Base-by-base conservation (phyloP, 176 grass and related monocot species). In the Luzula sylvatica region DNA sequence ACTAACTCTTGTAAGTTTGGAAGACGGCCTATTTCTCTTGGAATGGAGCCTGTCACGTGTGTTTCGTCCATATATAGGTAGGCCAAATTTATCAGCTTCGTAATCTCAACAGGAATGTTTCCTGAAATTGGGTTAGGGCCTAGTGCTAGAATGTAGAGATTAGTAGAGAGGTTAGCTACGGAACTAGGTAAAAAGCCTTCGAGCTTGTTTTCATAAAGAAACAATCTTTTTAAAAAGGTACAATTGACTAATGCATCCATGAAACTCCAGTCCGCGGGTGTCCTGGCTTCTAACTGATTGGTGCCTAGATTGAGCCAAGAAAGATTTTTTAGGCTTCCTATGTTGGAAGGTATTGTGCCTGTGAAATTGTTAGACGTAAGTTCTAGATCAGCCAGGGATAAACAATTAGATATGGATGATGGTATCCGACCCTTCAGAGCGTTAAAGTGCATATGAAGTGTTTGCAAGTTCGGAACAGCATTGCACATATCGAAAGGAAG, bases 361-460 rank as follows among this genome's bases (percentile, higher is more conserved):
- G 7, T 16, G 3, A 83, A 27, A 12, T 3, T 9, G 47, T 83
- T 83, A 15, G 17, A 4, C 19, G 20, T 1, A 15, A 77, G 5
- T 9, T 73, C 8, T 3, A 83, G 44, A 1, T 0, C 7, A 45
- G 8, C 19, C 0, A 82, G 52, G 41, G 47, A 63, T 3, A 66
- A 60, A 2, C 69, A 63, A 45, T 83, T 83, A 8, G 67, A 52
- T 16, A 77, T 8, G 13, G 24, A 77, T 1, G 79, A 58, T 1
- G 72, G 42, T 50, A 72, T 20, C 1, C 12, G 11, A 0, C 72
- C 72, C 6, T 3, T 28, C 15, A 57, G 35, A 19, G 29, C 11
- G 8, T 57, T 57, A 12, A 11, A 0, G 35, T 57, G 20, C 5
- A 35, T 35, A 23, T 58, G 42, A 42, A 59, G 41, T 7, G 19